Evolutionary conservation across 441 rosid species (phyloP), one percentile per base, ranked within the genome.

Genomic region (Viola pubescens): DNA sequence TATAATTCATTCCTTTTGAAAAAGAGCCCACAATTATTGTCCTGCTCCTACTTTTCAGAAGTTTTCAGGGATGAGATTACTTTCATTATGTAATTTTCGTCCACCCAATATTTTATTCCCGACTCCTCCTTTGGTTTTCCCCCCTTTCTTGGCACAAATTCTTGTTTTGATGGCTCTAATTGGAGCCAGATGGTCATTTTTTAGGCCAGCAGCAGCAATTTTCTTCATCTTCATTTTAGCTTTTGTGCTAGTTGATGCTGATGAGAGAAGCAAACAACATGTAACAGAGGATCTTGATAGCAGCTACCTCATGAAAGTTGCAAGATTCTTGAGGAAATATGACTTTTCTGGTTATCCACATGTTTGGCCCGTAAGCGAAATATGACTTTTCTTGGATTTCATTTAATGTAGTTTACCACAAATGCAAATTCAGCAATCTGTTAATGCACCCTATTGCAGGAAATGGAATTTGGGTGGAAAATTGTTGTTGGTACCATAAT

Each of bases 381-480:
- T 9, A 9, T 14, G 9, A 0, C 6, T 37, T 26, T 10, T 52
- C 12, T 7, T 52, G 37, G 10, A 52, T 34, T 37, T 8, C 38
- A 3, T 52, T 37, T 0, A 8, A 52, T 26, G 12, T 9, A 26
- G 55, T 0, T n/a, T 53, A 4, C 37, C 12, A 9, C 7, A 5
- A 4, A 4, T 10, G 6, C 9, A 3, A n/a, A 10, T 4, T 34
- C 5, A 10, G 41, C 38, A 37, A 6, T 19, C 42, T 37, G 2
- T 37, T 9, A n/a, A 53, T 34, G 3, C 5, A 54, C 11, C 16
- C 45, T 39, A 6, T 9, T 47, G 46, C 74, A 82, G 87, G 74
- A 60, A n/a, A 52, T 82, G 74, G 49, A 50, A 59, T 77, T 79
- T 56, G 71, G 75, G 45, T 82, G 87, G 87, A 54, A 52, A 66